phyloP scores from a whole-genome alignment of 805 yeast genomes.

The Pichia ethanolica region DNA sequence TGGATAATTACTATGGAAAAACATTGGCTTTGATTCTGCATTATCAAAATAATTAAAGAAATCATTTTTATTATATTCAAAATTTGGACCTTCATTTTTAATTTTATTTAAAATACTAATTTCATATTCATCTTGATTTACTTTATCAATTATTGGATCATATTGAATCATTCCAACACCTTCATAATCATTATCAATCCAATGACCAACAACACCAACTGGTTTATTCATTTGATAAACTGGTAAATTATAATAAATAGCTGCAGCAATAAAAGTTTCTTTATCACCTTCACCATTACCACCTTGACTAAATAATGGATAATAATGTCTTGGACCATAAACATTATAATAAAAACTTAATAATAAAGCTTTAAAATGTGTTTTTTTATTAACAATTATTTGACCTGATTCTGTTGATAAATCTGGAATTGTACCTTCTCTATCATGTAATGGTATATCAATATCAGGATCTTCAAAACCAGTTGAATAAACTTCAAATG shows the following conservation, averaged over 20 bases:
- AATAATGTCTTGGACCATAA: conserved; percentile 42
- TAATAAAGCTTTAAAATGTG: conserved; percentile 40
- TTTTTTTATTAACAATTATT: conserved; percentile 39
- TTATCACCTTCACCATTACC: conserved; percentile 50
- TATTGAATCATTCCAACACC: conserved; percentile 56
- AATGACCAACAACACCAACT: conserved; percentile 43
- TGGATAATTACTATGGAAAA: conserved; percentile 49
- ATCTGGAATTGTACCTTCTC: conserved; percentile 46
- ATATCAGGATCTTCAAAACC: conserved; percentile 8
- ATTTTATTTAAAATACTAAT: conserved; percentile 10
- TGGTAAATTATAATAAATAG: conserved; percentile 34
- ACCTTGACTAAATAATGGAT: conserved; percentile 42
- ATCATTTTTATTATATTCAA: conserved; percentile 11
- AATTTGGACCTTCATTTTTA: background rate
- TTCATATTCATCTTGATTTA: conserved; percentile 16
- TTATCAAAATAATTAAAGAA: conserved; percentile 20
- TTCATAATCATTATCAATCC: conserved; percentile 28
- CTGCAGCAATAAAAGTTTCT: conserved; percentile 51
- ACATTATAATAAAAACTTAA: conserved; percentile 46
- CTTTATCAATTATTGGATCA: conserved; percentile 38
- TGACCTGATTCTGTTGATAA: conserved; percentile 53
- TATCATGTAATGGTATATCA: conserved; percentile 41
- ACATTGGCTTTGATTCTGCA: conserved; percentile 25
- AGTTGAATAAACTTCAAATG: conserved; percentile 14
- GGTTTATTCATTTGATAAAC: conserved; percentile 45